phyloP scores from a whole-genome alignment of 2,329 filamentous ascomycete species.

The Fusarium chuoi region DNA sequence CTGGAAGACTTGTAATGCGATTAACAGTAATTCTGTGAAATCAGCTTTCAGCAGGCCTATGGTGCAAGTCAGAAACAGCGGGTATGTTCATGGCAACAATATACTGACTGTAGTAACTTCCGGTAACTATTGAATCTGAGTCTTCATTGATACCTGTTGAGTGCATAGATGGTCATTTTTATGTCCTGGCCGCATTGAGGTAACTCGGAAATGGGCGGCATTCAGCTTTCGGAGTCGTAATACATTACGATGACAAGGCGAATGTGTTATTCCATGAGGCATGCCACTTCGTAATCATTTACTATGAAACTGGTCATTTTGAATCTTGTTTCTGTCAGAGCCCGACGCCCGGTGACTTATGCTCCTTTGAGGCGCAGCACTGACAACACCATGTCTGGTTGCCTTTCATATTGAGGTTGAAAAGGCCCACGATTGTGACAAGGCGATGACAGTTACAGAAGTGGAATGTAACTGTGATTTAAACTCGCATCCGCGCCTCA shows the following conservation, averaged over 20 bases:
- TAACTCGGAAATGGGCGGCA: neutral
- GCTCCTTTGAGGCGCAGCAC: constrained; percentile 22
- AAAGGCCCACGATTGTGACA: constrained; percentile 2
- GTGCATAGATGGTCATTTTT: constrained; percentile 19
- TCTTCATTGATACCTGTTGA: neutral
- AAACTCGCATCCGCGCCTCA: neutral
- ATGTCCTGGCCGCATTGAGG: neutral
- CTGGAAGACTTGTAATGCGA: neutral
- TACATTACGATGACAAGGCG: constrained; percentile 3
- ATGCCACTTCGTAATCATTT: neutral
- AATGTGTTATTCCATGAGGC: neutral
- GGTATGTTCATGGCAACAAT: neutral
- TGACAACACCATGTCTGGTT: neutral
- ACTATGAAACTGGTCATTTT: neutral
- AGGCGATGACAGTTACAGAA: neutral
- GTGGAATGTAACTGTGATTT: constrained; percentile 17
- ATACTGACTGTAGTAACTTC: neutral
- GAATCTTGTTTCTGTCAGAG: neutral
- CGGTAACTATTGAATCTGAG: neutral
- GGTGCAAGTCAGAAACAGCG: neutral
- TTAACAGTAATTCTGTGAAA: neutral
- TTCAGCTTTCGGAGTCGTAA: neutral
- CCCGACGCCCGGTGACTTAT: constrained; percentile 23
- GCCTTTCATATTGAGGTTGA: constrained; percentile 20
- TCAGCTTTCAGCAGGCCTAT: neutral